These are phyloP conservation scores for Sugiyamaella sp. DNA, from an alignment of 1,139 yeast species.

Conservation along the genomic window DNA sequence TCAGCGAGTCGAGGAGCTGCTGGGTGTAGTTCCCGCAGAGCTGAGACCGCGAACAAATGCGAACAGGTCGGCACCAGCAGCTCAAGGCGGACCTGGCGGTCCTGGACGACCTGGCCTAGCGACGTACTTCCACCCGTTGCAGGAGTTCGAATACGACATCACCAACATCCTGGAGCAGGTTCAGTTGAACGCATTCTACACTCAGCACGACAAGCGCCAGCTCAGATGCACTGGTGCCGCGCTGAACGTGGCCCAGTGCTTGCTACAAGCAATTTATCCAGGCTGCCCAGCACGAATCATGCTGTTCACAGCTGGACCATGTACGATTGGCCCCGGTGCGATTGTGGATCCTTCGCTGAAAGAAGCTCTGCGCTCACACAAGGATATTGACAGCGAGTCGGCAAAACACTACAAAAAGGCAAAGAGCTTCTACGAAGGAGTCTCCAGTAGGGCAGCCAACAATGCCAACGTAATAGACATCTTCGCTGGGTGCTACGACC, in stretches of 20 bases:
- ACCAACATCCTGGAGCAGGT: slow-evolving; percentile 58
- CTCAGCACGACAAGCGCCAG: slow-evolving; percentile 51
- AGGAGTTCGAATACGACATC: slow-evolving; percentile 59
- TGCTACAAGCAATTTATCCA: slow-evolving; percentile 52
- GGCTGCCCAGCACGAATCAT: slow-evolving; percentile 63
- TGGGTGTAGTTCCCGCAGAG: slow-evolving; percentile 56
- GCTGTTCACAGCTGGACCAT: slow-evolving; percentile 78
- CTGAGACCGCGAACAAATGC: slow-evolving; percentile 38
- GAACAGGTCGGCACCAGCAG: too few relatives aligned
- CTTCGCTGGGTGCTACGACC: slow-evolving; percentile 96
- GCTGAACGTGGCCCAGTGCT: slow-evolving; percentile 57
- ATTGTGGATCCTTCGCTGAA: slow-evolving; percentile 83
- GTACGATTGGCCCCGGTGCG: slow-evolving; percentile 87
- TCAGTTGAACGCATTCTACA: slow-evolving; percentile 56
- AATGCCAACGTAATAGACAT: slow-evolving; percentile 85
- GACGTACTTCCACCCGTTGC: slow-evolving; percentile 39
- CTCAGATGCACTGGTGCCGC: slow-evolving; percentile 70
- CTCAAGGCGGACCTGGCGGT: slow-evolving; percentile 1
- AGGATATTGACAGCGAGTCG: slow-evolving; percentile 72
- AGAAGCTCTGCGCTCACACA: slow-evolving; percentile 93
- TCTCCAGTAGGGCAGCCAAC: slow-evolving; percentile 69
- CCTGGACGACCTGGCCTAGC: slow-evolving; percentile 17
- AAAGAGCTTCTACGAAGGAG: slow-evolving; percentile 70
- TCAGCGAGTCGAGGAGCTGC: slow-evolving; percentile 54
- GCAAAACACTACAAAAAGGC: slow-evolving; percentile 92